Conservation (phyloP, 2,329 filamentous ascomycete genomes). For the Paramyrothecium roridum region DNA sequence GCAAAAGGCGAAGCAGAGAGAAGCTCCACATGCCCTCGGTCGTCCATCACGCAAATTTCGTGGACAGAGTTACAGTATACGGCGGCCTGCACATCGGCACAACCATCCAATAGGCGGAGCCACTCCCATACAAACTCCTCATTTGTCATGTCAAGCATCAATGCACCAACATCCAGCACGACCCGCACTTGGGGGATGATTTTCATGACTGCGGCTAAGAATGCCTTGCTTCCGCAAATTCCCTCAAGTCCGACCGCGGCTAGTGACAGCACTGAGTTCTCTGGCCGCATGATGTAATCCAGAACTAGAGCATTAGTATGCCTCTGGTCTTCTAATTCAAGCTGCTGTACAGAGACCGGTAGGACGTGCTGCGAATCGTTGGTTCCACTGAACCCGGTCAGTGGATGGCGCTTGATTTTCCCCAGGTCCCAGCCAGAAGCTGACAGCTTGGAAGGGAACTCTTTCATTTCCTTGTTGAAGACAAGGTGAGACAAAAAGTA, state of each 20-base stretch:
- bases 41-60: constrained; percentile 50
- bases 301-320: constrained; percentile 67
- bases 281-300: constrained; percentile 47
- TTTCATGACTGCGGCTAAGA: constrained; percentile 38
- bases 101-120: constrained; percentile 30
- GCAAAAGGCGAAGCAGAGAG: constrained; percentile 58
- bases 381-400: constrained; percentile 65
- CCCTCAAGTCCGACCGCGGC: not conserved
- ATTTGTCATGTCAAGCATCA: constrained; percentile 63
- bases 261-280: constrained; percentile 37
- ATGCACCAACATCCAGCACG: constrained; percentile 68
- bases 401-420: constrained; percentile 36
- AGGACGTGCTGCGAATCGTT: constrained; percentile 56
- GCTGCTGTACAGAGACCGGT: constrained; percentile 50
- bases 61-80: constrained; percentile 57
- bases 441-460: constrained; percentile 59
- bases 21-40: constrained; percentile 37
- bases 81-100: constrained; percentile 17
- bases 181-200: constrained; percentile 46
- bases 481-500: constrained; percentile 57
- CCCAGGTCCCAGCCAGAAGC: constrained; percentile 65
- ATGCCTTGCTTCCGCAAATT: constrained; percentile 18
- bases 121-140: constrained; percentile 47
- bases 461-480: constrained; percentile 58
- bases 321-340: constrained; percentile 46